Base-by-base conservation (phyloP, 2,329 filamentous ascomycete genomes). In the Aspergillus arachidicola region DNA sequence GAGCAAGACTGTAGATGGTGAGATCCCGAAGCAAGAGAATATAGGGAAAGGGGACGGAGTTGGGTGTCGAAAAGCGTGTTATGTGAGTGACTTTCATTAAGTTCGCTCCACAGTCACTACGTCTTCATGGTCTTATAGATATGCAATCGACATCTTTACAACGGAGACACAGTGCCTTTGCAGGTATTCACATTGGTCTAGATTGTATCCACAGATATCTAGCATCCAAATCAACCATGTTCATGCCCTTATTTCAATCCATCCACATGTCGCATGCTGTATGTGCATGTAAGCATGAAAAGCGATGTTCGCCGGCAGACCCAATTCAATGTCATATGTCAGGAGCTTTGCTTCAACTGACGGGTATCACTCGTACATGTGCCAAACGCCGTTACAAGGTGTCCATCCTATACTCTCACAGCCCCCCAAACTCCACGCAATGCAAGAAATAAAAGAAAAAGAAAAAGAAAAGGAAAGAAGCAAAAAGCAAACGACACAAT, bases 341-440 rank as follows among this genome's bases (percentile, higher is more conserved):
- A 70, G 66, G 66, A 70, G 68, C 66, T 48, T 58, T 62, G 63
- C 66, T 65, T 67, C 66, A 43, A 65, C 68, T 63, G 68, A 70
- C 67, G 66, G 67, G 67, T 70, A 65, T 21, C 67, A 68, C 57
- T 50, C 51, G 11, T 55, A 55, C 34, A 55, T 55, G 34, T 55
- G 30, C 32, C 34, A 32, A 55, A 55, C 51, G 51, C 51, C 51
- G n/a, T 38, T 53, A 57, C n/a, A 45, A 63, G 21, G 28, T 41
- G 21, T 26, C 38, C 57, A 54, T 46, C 55, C 16, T 10, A 12
- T 51, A 59, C 45, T 43, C 57, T 38, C 26, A 53, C 21, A 60
- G 2, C 21, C 11, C 23, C 23, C 30, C 51, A 34, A 61, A 57
- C 51, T 34, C 50, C 50, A 30, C 23, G 28, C 30, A 57, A 38